Evolutionary conservation across 257 asterid species (phyloP).

Genomic region (Echites panduratus): DNA sequence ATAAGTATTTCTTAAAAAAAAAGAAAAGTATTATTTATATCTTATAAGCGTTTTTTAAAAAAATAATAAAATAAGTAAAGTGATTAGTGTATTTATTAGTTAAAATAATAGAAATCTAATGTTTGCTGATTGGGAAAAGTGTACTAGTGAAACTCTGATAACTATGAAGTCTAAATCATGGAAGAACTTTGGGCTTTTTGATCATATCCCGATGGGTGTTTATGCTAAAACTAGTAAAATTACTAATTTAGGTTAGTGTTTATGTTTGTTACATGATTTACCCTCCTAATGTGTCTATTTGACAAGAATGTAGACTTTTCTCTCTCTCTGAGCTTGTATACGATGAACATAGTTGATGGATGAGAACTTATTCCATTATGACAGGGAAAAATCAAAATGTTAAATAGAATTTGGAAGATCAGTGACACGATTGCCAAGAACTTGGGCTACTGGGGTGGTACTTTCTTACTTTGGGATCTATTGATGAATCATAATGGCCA

Average conservation of each 20-base stretch:
- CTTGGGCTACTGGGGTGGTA: background rate
- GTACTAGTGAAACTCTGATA: background rate
- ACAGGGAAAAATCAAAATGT: background rate
- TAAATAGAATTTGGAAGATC: background rate
- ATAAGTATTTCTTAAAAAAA: no score
- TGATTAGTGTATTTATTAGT: no score
- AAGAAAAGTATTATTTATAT: no score
- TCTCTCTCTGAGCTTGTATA: background rate
- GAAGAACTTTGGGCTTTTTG: background rate
- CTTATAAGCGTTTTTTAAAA: no score
- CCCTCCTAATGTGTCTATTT: background rate
- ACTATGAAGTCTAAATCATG: background rate
- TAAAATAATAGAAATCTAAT: no score
- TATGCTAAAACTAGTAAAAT: background rate
- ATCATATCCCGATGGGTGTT: background rate
- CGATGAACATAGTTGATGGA: background rate
- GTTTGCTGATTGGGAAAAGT: background rate
- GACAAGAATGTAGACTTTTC: background rate
- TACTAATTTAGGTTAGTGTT: background rate
- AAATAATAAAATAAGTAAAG: no score
- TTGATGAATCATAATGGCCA: background rate
- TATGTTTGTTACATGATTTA: background rate
- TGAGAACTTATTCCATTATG: background rate
- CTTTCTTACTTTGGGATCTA: background rate
- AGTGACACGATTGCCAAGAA: background rate